Evolutionary conservation across 257 asterid species (phyloP).

Genomic region (Haberlea rhodopensis): DNA sequence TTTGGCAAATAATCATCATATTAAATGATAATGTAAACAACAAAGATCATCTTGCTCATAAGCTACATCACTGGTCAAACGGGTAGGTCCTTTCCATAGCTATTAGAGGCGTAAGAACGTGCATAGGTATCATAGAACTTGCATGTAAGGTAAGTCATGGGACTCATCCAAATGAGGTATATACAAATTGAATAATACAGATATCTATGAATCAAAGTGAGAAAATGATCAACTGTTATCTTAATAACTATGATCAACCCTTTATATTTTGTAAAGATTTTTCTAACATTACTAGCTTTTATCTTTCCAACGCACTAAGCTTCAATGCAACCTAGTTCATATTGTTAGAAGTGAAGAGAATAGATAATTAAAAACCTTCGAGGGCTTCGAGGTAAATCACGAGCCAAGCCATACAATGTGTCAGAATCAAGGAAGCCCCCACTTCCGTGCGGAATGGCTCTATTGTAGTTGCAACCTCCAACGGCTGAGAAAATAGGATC

Average conservation of each 20-base stretch:
- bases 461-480: slow-evolving; percentile 73
- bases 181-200: no score
- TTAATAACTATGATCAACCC: no score
- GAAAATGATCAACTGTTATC: no score
- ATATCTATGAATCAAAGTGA: no score
- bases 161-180: background rate
- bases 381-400: slow-evolving; percentile 76
- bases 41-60: no score
- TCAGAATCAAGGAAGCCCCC: slow-evolving; percentile 89
- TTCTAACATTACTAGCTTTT: background rate
- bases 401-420: slow-evolving; percentile 74
- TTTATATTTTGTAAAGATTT: no score
- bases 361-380: slow-evolving; percentile 46
- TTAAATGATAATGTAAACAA: background rate
- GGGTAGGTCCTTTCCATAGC: no score
- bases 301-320: background rate
- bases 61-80: no score
- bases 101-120: no score
- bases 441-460: slow-evolving; percentile 74
- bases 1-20: background rate
- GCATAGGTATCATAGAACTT: no score
- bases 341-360: background rate
- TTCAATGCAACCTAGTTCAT: background rate
- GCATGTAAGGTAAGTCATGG: no score
- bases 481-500: slow-evolving; percentile 41